phyloP scores from a whole-genome alignment of 805 yeast species.

The Metschnikowia lunata region DNA sequence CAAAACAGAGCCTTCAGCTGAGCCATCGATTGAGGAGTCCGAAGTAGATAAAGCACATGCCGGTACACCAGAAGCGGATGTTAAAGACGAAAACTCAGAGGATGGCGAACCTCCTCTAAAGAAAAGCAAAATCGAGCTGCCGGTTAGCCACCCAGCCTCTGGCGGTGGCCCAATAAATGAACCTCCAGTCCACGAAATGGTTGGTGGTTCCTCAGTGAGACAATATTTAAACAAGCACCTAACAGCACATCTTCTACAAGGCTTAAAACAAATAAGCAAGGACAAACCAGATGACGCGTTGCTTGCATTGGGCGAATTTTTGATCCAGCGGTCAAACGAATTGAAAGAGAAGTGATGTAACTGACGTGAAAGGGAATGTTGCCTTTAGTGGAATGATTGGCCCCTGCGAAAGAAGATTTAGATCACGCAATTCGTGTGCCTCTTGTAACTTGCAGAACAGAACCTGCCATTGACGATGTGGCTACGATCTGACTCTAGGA shows the following conservation, averaged over 20 bases:
- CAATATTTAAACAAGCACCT: conserved; percentile 62
- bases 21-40: neutral
- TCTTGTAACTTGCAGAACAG: too few species aligned
- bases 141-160: neutral
- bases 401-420: too few species aligned
- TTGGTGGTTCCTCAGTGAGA: conserved; percentile 71
- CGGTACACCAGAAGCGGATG: neutral
- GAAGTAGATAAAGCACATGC: neutral
- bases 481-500: too few species aligned
- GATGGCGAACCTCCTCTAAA: conserved; percentile 6
- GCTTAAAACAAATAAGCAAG: conserved; percentile 51
- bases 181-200: conserved; percentile 44
- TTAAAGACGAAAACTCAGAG: neutral
- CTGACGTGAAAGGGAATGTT: neutral
- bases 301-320: conserved; percentile 48
- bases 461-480: too few species aligned
- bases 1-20: conserved; percentile 2
- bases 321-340: conserved; percentile 27
- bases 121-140: conserved; percentile 1
- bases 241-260: conserved; percentile 60
- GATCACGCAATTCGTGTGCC: too few species aligned
- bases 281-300: conserved; percentile 55
- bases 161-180: neutral
- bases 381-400: too few species aligned
- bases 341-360: neutral